A percentile compares a stretch with the other conserved stretches of the same genome.
phyloP scores from a whole-genome alignment of 768 basidiomycete species.

The Strobilomyces confusus region DNA sequence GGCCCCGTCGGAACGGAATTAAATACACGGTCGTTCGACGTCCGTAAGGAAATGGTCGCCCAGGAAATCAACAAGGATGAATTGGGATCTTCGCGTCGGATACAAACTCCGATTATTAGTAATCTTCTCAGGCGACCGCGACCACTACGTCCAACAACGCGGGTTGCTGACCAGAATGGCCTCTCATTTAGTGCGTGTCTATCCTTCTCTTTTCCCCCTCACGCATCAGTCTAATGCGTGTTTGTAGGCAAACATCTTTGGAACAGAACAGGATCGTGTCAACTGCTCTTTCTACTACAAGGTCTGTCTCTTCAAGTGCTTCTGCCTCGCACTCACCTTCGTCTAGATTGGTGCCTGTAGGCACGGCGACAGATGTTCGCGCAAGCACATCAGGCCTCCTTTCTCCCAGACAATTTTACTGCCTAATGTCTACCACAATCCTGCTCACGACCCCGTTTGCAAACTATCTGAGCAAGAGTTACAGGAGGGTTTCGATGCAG shows the following conservation, averaged over 20 bases:
- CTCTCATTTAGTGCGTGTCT: slow-evolving; percentile 65
- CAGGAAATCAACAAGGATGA: too few species aligned
- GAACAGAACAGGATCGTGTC: slow-evolving; percentile 91
- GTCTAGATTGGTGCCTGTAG: slow-evolving; percentile 93
- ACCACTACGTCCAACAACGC: not conserved
- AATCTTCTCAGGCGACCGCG: slow-evolving; percentile 8
- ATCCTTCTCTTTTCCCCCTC: not conserved
- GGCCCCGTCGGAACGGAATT: not conserved
- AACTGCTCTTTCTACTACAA: slow-evolving; percentile 99
- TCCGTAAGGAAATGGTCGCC: not conserved
- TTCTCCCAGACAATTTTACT: slow-evolving; percentile 96
- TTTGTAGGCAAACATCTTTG: slow-evolving; percentile 86
- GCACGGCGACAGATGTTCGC: slow-evolving; percentile 96
- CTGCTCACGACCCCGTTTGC: slow-evolving; percentile 88
- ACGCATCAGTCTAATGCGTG: slow-evolving; percentile 1
- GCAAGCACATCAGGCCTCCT: slow-evolving; percentile 97
- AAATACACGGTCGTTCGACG: not conserved
- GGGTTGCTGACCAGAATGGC: slow-evolving; percentile 38
- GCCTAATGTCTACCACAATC: slow-evolving; percentile 98
- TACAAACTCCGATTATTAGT: slow-evolving; percentile 21
- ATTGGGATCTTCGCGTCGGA: too few species aligned
- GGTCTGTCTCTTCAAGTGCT: slow-evolving; percentile 38
- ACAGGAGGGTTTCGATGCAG: slow-evolving; percentile 88
- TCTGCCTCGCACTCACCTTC: slow-evolving; percentile 5
- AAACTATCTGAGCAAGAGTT: slow-evolving; percentile 83